Evolutionary conservation across 352 stramenopile genomes (phyloP).

Genomic region (Pilasporangium apinafurcum): DNA sequence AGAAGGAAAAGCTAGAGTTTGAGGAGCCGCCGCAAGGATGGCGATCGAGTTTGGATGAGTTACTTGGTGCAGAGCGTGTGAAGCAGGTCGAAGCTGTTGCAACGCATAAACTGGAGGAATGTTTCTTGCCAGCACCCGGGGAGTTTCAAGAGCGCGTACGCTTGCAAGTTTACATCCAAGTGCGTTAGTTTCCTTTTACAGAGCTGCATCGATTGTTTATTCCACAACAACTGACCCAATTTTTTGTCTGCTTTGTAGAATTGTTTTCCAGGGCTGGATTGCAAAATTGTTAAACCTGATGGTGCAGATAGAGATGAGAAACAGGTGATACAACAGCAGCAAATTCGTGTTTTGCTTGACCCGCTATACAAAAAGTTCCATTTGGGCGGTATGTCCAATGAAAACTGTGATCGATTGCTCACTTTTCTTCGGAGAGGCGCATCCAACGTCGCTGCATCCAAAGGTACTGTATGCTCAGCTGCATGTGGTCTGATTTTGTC

Average conservation of each 20-base stretch:
- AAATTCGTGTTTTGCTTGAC: slow-evolving; percentile 53
- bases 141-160: slow-evolving; percentile 58
- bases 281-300: slow-evolving; percentile 27
- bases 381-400: slow-evolving; percentile 30
- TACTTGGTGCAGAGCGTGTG: slow-evolving; percentile 13
- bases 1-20: slow-evolving; percentile 44
- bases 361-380: slow-evolving; percentile 66
- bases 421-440: slow-evolving; percentile 52
- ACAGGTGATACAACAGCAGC: slow-evolving; percentile 5
- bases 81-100: slow-evolving; percentile 15
- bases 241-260: slow-evolving; percentile 19
- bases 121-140: slow-evolving; percentile 22
- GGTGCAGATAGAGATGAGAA: slow-evolving; percentile 3
- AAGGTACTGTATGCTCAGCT: slow-evolving; percentile 26
- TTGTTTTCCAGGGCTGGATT: slow-evolving; percentile 64
- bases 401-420: slow-evolving; percentile 47
- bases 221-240: neutral
- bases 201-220: neutral
- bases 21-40: slow-evolving; percentile 41
- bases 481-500: neutral
- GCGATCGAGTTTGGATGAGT: slow-evolving; percentile 23
- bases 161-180: slow-evolving; percentile 73
- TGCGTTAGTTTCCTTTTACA: slow-evolving; percentile 8
- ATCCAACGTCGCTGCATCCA: slow-evolving; percentile 15
- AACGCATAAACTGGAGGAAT: slow-evolving; percentile 8